Conservation (phyloP, 139 green algal genomes). For the Edaphochlamys debaryana region DNA sequence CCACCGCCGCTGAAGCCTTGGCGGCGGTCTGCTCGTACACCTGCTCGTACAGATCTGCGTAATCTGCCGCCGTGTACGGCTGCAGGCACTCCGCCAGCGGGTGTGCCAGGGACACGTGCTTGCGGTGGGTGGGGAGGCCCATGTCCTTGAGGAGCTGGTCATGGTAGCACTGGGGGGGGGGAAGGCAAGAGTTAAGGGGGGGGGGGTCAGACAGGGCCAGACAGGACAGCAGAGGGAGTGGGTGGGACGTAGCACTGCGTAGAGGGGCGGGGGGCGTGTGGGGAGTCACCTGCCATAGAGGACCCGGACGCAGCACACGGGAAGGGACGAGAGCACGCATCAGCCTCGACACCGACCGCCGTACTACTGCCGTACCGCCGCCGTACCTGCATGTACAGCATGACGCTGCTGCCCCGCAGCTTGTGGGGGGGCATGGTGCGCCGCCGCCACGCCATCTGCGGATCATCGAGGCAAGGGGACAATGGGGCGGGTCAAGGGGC, state of each 20-base stretch:
- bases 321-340: no score
- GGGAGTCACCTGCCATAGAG: no score
- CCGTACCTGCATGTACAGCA: conserved; percentile 39
- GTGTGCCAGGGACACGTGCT: neutral
- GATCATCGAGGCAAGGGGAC: no score
- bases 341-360: no score
- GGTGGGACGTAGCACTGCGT: no score
- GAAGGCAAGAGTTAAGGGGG: neutral
- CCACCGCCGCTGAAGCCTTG: no score
- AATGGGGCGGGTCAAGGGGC: no score
- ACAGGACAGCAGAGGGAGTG: neutral
- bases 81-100: conserved; percentile 23
- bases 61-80: conserved; percentile 30
- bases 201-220: neutral
- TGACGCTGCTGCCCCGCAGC: conserved; percentile 35
- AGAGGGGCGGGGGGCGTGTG: no score
- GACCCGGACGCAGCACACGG: no score
- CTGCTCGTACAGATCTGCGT: conserved; percentile 23
- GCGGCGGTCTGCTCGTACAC: neutral
- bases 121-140: conserved; percentile 1
- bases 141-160: conserved; percentile 34
- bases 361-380: no score
- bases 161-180: conserved; percentile 17
- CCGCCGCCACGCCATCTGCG: conserved; percentile 21
- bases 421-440: conserved; percentile 39